Evolutionary conservation across 345 rosid genomes (phyloP).

Genomic region (Combretum micranthum): DNA sequence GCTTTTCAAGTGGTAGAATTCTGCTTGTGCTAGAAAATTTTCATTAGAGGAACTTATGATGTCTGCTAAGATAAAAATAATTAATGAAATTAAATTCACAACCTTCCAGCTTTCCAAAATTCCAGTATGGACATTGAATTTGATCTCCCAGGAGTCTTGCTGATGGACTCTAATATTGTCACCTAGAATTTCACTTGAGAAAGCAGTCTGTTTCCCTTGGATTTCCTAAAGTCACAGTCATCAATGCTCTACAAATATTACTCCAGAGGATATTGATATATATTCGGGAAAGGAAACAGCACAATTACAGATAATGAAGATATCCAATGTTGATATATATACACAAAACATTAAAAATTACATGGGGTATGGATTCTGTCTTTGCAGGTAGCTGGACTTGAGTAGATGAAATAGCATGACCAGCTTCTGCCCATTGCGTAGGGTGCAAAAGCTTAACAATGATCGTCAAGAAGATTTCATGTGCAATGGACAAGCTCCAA

Average conservation of each 20-base stretch:
- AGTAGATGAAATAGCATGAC: slow-evolving; percentile 69
- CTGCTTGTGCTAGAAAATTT: neutral
- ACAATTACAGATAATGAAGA: neutral
- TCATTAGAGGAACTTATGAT: neutral
- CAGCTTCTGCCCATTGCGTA: slow-evolving; percentile 69
- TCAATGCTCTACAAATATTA: neutral
- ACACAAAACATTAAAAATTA: slow-evolving; percentile 19
- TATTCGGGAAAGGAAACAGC: too few species aligned
- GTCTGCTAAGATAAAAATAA: neutral
- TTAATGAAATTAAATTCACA: neutral
- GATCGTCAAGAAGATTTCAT: slow-evolving; percentile 63
- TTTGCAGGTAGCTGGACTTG: slow-evolving; percentile 71
- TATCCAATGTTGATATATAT: neutral
- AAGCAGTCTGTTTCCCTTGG: slow-evolving; percentile 30
- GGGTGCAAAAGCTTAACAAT: slow-evolving; percentile 47
- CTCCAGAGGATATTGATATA: too few species aligned
- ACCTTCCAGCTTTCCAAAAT: slow-evolving; percentile 85
- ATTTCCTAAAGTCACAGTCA: slow-evolving; percentile 38
- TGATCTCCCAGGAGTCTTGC: slow-evolving; percentile 63
- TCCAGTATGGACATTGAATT: slow-evolving; percentile 51
- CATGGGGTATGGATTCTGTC: slow-evolving; percentile 54
- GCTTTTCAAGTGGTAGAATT: neutral
- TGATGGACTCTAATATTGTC: slow-evolving; percentile 46
- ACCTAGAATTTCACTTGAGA: slow-evolving; percentile 45
- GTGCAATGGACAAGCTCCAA: slow-evolving; percentile 55